Percentiles rank a stretch among this genome's conserved stretches.
Evolutionary conservation across 2,329 filamentous ascomycete species (phyloP).

Genomic region (Endoconidiophora laricicola): DNA sequence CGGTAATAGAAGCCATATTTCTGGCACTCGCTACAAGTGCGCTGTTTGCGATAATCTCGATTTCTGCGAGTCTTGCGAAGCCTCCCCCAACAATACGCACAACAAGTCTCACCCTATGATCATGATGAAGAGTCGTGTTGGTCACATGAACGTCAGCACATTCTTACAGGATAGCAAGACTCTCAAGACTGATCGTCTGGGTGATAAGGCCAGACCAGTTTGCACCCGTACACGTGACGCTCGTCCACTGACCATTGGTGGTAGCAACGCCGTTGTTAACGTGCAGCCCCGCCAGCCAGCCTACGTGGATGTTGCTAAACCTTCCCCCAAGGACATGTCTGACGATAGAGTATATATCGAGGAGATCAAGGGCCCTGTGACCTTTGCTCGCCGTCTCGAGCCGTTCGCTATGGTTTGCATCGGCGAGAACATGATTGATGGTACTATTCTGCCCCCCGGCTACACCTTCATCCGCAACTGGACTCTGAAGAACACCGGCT

Average conservation of each 20-base stretch:
- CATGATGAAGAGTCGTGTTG: constrained; percentile 89
- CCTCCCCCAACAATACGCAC: constrained; percentile 66
- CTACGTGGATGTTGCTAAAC: constrained; percentile 1
- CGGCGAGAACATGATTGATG: constrained; percentile 63
- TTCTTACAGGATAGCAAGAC: constrained; percentile 60
- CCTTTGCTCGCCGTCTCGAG: constrained; percentile 6
- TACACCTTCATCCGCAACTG: constrained; percentile 75
- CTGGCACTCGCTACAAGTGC: constrained; percentile 87
- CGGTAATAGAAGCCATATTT: constrained; percentile 52
- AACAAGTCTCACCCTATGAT: constrained; percentile 94
- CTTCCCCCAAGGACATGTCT: constrained; percentile 5
- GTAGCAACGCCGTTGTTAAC: constrained; percentile 13
- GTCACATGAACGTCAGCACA: constrained; percentile 61
- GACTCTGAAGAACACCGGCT: constrained; percentile 75
- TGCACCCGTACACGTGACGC: not conserved
- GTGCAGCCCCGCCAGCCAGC: constrained; percentile 10
- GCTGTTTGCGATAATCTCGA: constrained; percentile 89
- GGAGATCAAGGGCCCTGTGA: constrained; percentile 13
- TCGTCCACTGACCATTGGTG: constrained; percentile 1
- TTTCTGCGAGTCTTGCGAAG: constrained; percentile 90
- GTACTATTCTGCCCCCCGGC: constrained; percentile 42
- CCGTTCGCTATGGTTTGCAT: constrained; percentile 46
- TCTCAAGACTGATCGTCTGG: constrained; percentile 49
- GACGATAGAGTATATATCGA: no score
- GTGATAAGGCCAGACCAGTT: constrained; percentile 33